These are phyloP conservation scores for Blastobotrys proliferans DNA, from an alignment of 1,139 yeast genomes.

Conservation along the genomic window DNA sequence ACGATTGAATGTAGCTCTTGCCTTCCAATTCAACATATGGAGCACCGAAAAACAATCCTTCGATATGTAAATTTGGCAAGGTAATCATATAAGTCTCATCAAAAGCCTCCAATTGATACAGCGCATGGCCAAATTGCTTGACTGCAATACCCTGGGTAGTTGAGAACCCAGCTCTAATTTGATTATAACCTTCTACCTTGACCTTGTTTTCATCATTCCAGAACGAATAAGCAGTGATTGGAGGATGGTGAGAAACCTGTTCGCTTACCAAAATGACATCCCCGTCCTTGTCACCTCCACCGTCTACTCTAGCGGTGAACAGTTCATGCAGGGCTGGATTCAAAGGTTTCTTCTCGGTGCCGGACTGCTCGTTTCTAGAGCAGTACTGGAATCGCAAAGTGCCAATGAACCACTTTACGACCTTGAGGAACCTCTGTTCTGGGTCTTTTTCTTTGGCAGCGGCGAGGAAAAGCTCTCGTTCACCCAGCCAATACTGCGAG, in stretches of 20 bases:
- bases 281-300: slow-evolving; percentile 45
- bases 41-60: slow-evolving; percentile 83
- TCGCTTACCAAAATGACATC: slow-evolving; percentile 76
- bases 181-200: slow-evolving; percentile 80
- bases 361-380: slow-evolving; percentile 84
- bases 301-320: slow-evolving; percentile 78
- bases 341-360: slow-evolving; percentile 91
- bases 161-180: slow-evolving; percentile 78
- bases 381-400: slow-evolving; percentile 91
- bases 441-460: slow-evolving; percentile 50
- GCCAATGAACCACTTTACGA: slow-evolving; percentile 85
- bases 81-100: slow-evolving; percentile 75
- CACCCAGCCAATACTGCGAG: slow-evolving; percentile 81
- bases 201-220: slow-evolving; percentile 67
- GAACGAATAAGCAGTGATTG: slow-evolving; percentile 83
- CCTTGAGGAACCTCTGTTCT: slow-evolving; percentile 66
- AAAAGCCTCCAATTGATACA: slow-evolving; percentile 54
- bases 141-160: slow-evolving; percentile 68
- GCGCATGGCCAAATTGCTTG: slow-evolving; percentile 88
- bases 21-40: slow-evolving; percentile 86
- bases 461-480: slow-evolving; percentile 74
- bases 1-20: slow-evolving; percentile 71
- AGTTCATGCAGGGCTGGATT: slow-evolving; percentile 93
- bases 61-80: slow-evolving; percentile 94
- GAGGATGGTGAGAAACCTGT: slow-evolving; percentile 96